Conservation (phyloP, 31 red algal genomes). For the Bonnemaisonia californica region DNA sequence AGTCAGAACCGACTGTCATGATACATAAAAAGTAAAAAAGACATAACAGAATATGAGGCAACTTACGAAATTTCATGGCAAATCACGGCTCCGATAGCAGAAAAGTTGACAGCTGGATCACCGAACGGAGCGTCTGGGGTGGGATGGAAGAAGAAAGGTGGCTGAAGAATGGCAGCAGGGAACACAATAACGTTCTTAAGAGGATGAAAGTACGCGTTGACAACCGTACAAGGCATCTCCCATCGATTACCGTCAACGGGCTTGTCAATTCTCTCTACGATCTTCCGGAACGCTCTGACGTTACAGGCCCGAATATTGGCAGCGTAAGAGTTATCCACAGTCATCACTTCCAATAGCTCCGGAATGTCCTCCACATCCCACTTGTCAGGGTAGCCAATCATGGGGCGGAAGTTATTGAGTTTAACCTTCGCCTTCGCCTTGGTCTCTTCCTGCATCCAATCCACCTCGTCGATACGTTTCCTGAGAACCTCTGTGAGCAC, state of each 20-base stretch:
- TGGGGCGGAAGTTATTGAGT: slow-evolving; percentile 53
- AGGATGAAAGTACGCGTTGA: slow-evolving; percentile 97
- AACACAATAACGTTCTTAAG: slow-evolving; percentile 87
- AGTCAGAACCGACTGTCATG: slow-evolving; percentile 2
- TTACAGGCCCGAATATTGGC: slow-evolving; percentile 57
- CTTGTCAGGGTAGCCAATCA: slow-evolving; percentile 84
- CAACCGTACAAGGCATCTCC: slow-evolving; percentile 82
- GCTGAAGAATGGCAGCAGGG: slow-evolving; percentile 92
- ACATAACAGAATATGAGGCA: background rate
- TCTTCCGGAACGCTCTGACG: slow-evolving; percentile 35
- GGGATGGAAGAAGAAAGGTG: slow-evolving; percentile 85
- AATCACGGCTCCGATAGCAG: slow-evolving; percentile 89
- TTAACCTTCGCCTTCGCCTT: slow-evolving; percentile 72
- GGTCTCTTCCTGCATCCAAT: slow-evolving; percentile 82
- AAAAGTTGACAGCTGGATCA: slow-evolving; percentile 90
- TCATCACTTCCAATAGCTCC: slow-evolving; percentile 49
- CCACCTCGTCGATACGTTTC: slow-evolving; percentile 53
- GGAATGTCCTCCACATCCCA: slow-evolving; percentile 72
- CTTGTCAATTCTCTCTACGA: slow-evolving; percentile 69
- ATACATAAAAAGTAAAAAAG: background rate
- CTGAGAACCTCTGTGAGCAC: slow-evolving; percentile 58
- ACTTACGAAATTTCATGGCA: slow-evolving; percentile 83
- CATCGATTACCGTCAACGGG: slow-evolving; percentile 63
- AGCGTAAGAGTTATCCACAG: slow-evolving; percentile 47
- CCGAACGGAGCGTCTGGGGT: slow-evolving; percentile 67